These are phyloP conservation scores for Pichia manshurica DNA, from an alignment of 805 yeast genomes.

Conservation along the genomic window DNA sequence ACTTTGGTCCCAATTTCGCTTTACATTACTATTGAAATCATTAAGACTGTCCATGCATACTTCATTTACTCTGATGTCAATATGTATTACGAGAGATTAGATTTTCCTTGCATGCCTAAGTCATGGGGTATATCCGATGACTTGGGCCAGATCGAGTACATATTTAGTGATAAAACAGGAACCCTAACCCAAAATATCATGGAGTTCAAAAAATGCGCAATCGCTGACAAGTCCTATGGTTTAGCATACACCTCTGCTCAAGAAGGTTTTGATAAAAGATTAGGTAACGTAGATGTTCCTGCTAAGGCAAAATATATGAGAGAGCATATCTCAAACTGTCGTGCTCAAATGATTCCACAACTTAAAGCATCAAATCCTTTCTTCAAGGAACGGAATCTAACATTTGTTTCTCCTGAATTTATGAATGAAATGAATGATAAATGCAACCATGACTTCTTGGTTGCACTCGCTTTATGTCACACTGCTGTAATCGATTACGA, in stretches of 20 bases:
- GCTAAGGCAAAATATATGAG: slow-evolving; percentile 40
- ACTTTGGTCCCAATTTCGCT: slow-evolving; percentile 75
- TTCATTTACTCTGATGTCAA: slow-evolving; percentile 65
- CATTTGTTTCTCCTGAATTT: slow-evolving; percentile 59
- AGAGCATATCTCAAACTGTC: slow-evolving; percentile 37
- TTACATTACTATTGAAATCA: slow-evolving; percentile 72
- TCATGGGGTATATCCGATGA: slow-evolving; percentile 83
- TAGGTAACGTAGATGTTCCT: slow-evolving; percentile 51
- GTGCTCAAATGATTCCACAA: slow-evolving; percentile 40
- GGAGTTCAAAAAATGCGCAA: slow-evolving; percentile 75
- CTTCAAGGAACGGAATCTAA: slow-evolving; percentile 42
- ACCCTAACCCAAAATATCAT: slow-evolving; percentile 77
- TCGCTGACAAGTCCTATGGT: slow-evolving; percentile 64
- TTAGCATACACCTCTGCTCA: slow-evolving; percentile 73
- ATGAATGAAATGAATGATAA: slow-evolving; percentile 41
- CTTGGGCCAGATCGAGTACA: slow-evolving; percentile 76
- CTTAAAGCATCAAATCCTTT: slow-evolving; percentile 36
- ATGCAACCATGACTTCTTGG: slow-evolving; percentile 54
- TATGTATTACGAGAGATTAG: slow-evolving; percentile 64
- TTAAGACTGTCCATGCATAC: slow-evolving; percentile 70
- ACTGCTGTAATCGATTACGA: slow-evolving; percentile 43
- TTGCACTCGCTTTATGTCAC: slow-evolving; percentile 66
- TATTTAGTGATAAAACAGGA: slow-evolving; percentile 81
- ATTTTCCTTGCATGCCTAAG: slow-evolving; percentile 74
- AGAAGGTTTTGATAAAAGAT: slow-evolving; percentile 63